A percentile compares a stretch with the other conserved stretches of the same genome.
Evolutionary conservation across 163 green algal genomes (phyloP).

Genomic region (Coccomyxa subellipsoidea): DNA sequence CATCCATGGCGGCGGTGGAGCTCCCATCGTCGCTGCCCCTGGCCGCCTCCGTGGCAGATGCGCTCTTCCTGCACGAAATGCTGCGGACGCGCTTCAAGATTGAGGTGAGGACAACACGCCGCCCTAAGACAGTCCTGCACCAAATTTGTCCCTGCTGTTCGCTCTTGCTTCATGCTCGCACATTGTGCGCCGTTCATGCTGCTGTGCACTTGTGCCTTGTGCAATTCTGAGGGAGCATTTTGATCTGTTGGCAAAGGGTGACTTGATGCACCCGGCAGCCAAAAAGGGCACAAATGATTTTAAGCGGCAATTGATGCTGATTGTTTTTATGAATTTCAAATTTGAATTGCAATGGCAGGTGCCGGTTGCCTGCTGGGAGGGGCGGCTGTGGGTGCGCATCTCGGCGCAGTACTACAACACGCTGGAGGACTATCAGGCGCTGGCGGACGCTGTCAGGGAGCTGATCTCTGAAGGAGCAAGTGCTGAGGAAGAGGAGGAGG

Average conservation of each 20-base stretch:
- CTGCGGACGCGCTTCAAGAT: conserved; percentile 34
- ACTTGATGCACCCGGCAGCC: no score
- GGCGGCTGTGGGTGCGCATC: conserved; percentile 46
- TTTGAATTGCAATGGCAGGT: conserved; percentile 28
- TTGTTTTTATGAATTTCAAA: background rate
- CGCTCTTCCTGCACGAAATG: conserved; percentile 28
- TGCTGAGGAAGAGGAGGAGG: background rate
- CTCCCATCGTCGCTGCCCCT: conserved; percentile 35
- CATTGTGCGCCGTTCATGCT: no score
- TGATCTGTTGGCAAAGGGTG: no score
- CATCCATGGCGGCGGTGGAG: conserved; percentile 48
- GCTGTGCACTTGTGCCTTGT: no score
- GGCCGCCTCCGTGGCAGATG: background rate
- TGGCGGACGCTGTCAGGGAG: conserved; percentile 31
- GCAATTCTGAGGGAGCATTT: no score
- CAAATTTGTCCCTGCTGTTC: no score
- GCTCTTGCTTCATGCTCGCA: no score
- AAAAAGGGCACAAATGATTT: no score
- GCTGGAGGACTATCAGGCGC: conserved; percentile 32
- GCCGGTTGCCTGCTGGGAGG: conserved; percentile 32
- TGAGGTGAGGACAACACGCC: no score
- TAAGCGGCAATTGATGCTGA: no score
- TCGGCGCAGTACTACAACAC: conserved; percentile 51
- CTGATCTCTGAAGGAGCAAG: conserved; percentile 6
- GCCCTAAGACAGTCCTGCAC: no score